A percentile compares a stretch with the other conserved stretches of the same genome.
Conservation (phyloP, 805 yeast species). For the Starmerella sirachaensis region DNA sequence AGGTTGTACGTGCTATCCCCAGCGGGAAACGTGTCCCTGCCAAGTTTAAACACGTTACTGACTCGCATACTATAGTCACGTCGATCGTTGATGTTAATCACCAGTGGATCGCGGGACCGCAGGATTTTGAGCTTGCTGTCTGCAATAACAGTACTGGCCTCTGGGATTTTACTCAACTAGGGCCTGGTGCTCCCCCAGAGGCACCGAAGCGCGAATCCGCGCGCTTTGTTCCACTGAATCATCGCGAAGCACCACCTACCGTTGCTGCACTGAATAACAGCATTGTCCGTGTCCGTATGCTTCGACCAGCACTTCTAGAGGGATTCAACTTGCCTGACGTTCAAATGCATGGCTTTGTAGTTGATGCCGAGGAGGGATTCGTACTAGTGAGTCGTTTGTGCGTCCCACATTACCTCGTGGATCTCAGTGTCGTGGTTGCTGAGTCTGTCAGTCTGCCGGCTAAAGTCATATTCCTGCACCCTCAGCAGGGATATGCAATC, state of each 20-base stretch:
- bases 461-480: constrained; percentile 70
- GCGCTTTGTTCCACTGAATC: constrained; percentile 32
- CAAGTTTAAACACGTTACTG: constrained; percentile 64
- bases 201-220: constrained; percentile 49
- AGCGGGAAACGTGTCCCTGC: constrained; percentile 62
- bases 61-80: constrained; percentile 60
- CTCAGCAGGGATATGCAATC: constrained; percentile 74
- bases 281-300: constrained; percentile 57
- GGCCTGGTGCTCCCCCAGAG: constrained; percentile 46
- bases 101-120: constrained; percentile 47
- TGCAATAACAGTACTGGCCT: constrained; percentile 45
- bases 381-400: constrained; percentile 65
- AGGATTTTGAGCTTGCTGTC: constrained; percentile 54
- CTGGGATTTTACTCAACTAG: constrained; percentile 44
- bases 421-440: constrained; percentile 67
- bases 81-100: constrained; percentile 65
- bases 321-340: constrained; percentile 53
- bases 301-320: constrained; percentile 61
- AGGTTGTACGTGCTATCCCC: constrained; percentile 66
- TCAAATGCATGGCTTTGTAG: constrained; percentile 62
- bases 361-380: constrained; percentile 70
- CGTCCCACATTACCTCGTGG: constrained; percentile 74
- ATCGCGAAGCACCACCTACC: constrained; percentile 42
- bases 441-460: constrained; percentile 76
- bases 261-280: constrained; percentile 12